A percentile compares a stretch with the other conserved stretches of the same genome.
Conservation (phyloP, 805 yeast species). For the Isabelozyma pseudorhagii region DNA sequence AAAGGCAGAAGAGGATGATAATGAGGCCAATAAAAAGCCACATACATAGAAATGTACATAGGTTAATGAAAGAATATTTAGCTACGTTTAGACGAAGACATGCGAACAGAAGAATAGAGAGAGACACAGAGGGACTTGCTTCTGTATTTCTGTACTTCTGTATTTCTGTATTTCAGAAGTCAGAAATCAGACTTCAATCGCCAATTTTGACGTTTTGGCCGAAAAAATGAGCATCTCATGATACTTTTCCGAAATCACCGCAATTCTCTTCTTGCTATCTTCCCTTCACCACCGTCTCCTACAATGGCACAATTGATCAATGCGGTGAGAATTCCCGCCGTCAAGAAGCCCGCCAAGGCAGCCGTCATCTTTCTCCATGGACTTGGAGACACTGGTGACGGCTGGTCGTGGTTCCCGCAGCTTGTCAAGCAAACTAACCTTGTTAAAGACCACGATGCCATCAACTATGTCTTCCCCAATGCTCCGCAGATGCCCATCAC, state of each 20-base stretch:
- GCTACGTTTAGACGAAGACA: no score
- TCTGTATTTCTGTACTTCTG: no score
- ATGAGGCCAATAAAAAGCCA: neutral
- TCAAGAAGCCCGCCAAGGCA: constrained; percentile 30
- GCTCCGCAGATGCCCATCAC: constrained; percentile 78
- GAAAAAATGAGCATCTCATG: no score
- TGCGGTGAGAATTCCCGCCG: constrained; percentile 27
- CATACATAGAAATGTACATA: no score
- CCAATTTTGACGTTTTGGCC: no score
- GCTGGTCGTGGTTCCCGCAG: constrained; percentile 83
- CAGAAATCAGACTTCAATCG: no score
- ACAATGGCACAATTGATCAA: constrained; percentile 8
- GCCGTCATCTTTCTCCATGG: constrained; percentile 84
- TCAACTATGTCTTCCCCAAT: constrained; percentile 82
- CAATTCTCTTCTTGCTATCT: neutral
- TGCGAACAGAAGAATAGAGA: no score
- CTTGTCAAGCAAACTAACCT: constrained; percentile 43
- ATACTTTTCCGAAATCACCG: no score
- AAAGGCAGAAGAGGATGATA: neutral
- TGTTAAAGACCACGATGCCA: constrained; percentile 46
- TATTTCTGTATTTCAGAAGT: no score
- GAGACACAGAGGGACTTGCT: no score
- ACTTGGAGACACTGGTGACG: constrained; percentile 85
- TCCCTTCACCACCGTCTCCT: neutral
- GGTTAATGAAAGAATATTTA: no score